A percentile compares a stretch with the other conserved stretches of the same genome.
phyloP scores from a whole-genome alignment of 768 basidiomycete species.

The Tephrocybe sp. region DNA sequence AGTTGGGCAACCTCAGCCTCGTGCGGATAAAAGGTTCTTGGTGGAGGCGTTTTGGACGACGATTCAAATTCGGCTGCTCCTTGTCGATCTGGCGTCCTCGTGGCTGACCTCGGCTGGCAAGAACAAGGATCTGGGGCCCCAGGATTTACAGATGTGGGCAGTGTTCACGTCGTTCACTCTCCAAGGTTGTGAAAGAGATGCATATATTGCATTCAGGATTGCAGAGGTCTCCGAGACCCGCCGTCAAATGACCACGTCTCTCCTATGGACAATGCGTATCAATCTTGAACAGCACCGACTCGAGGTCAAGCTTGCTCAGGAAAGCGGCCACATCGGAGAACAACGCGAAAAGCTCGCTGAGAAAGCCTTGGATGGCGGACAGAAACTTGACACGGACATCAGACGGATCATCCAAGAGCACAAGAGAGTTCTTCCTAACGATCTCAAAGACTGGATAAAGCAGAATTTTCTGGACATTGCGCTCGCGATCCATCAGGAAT shows the following conservation, averaged over 20 bases:
- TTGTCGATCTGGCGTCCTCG: conserved; percentile 42
- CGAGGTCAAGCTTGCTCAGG: conserved; percentile 35
- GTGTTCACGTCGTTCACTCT: conserved; percentile 47
- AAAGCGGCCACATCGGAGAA: conserved; percentile 23
- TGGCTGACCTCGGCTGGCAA: conserved; percentile 36
- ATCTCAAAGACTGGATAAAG: conserved; percentile 40
- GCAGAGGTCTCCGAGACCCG: conserved; percentile 49
- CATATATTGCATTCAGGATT: conserved; percentile 42
- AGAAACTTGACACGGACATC: conserved; percentile 9
- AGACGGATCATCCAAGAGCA: conserved; percentile 18
- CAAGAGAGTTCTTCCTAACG: conserved; percentile 19
- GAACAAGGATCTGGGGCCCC: conserved; percentile 17
- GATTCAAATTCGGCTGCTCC: conserved; percentile 49
- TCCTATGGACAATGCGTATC: conserved; percentile 42
- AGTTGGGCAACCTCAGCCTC: conserved; percentile 58
- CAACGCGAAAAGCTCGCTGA: conserved; percentile 23
- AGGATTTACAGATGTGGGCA: conserved; percentile 44
- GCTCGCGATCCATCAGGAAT: conserved; percentile 42
- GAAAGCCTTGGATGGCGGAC: conserved; percentile 13
- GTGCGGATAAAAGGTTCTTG: conserved; percentile 56
- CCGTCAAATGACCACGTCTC: conserved; percentile 50
- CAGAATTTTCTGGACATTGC: conserved; percentile 40
- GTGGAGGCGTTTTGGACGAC: conserved; percentile 62
- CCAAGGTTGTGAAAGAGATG: conserved; percentile 45
- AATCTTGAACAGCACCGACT: conserved; percentile 52